Conservation (phyloP, 345 rosid species). For the Combretum micranthum region DNA sequence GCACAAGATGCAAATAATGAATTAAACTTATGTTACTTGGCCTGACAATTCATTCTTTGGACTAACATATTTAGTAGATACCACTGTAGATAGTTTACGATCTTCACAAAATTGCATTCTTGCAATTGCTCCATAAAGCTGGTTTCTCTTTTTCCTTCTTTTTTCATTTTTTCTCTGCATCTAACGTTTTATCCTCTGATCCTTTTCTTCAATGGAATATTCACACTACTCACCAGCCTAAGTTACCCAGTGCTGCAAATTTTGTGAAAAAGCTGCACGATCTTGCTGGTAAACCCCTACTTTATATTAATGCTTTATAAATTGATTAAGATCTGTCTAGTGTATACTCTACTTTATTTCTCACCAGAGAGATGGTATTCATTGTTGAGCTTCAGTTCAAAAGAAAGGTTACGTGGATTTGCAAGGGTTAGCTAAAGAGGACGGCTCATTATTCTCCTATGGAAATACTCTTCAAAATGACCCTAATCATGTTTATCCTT, state of each 20-base stretch:
- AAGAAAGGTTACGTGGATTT: slow-evolving; percentile 69
- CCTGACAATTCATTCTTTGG: no score
- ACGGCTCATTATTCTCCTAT: slow-evolving; percentile 27
- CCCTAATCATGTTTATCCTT: slow-evolving; percentile 39
- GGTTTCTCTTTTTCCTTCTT: background rate
- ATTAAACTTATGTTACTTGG: no score
- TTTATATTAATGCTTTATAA: background rate
- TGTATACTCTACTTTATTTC: background rate
- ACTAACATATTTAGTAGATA: no score
- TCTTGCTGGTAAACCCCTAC: slow-evolving; percentile 41
- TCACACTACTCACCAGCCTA: slow-evolving; percentile 29
- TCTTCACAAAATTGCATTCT: no score
- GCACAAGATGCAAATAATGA: no score
- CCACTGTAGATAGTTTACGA: no score
- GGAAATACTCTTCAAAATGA: slow-evolving; percentile 78
- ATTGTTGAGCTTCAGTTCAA: slow-evolving; percentile 40
- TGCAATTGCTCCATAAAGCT: background rate
- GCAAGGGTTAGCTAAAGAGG: slow-evolving; percentile 42
- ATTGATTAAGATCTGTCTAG: no score
- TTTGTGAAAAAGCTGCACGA: slow-evolving; percentile 75
- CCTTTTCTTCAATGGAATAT: slow-evolving; percentile 9
- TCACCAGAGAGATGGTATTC: background rate
- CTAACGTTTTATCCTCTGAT: background rate
- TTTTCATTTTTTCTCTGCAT: no score
- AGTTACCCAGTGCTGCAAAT: slow-evolving; percentile 54